Evolutionary conservation across 768 basidiomycete species (phyloP), one percentile per base, ranked within the genome.

Genomic region (Lactarius vividus): DNA sequence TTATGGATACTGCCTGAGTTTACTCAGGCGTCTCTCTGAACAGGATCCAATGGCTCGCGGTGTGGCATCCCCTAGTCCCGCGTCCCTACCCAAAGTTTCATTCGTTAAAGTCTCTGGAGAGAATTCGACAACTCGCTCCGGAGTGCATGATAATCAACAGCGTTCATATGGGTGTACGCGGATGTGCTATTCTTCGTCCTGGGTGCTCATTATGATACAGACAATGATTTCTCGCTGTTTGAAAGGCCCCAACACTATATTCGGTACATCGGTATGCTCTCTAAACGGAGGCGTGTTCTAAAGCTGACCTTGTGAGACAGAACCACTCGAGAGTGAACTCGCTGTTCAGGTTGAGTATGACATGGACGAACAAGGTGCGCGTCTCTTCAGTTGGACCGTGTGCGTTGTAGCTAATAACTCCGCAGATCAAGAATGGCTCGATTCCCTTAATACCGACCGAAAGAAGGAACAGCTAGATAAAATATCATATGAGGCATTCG

Each of bases 321-420:
- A 97, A 72, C 96, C 96, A 0, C 80, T 97, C 70, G 96, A 99
- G 74, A 87, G 85, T 56, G 97, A 99, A 70, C 84, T 98, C 20
- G 89, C 90, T 8, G 85, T 86, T 44, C 94, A 96, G 71, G 96
- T 99, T 28, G 97, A 98, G 76, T 99, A 99, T 80, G 97, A 98
- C 74, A 98, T 99, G 95, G 97, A 98, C 73, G 97, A 98, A 74
- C 96, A 98, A 85, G 96, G 94, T 90, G 42, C 23, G 80, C 4
- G 37, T 31, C 29, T 46, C 44, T 28, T 44, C 49, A 69, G 28
- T 37, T 23, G 35, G n/a, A 28, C 44, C 28, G 26, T 11, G 18
- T 11, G 15, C 0, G 5, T 13, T 13, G 18, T 11, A 10, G 10
- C 53, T 40, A 23, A 54, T 37, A 26, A 44, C 20, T 29, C n/a